A percentile compares a stretch with the other conserved stretches of the same genome.
Conservation (phyloP, 805 yeast genomes). For the Ogataea kodamae region DNA sequence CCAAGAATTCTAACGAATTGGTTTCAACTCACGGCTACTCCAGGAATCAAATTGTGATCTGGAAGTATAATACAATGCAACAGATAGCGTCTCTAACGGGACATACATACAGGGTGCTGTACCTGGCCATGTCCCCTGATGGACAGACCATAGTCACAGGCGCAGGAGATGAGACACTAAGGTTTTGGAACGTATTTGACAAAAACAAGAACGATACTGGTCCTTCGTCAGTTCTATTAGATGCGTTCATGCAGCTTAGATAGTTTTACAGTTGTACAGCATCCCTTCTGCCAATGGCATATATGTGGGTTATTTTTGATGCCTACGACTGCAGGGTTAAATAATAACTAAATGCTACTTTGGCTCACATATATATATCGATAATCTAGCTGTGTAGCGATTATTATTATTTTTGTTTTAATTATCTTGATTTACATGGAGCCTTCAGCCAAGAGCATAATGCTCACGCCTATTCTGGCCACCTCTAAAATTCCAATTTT, state of each 20-base stretch:
- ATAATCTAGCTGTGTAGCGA: no score
- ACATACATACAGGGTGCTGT: constrained; percentile 88
- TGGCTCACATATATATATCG: no score
- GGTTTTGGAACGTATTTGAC: constrained; percentile 95
- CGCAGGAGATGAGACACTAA: constrained; percentile 94
- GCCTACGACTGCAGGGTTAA: no score
- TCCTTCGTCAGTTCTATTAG: constrained; percentile 61
- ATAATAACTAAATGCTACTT: no score
- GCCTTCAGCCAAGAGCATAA: constrained; percentile 12
- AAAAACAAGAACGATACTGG: constrained; percentile 58
- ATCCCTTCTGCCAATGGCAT: no score
- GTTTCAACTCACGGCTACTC: constrained; percentile 95
- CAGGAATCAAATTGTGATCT: constrained; percentile 81
- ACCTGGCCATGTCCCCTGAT: constrained; percentile 87
- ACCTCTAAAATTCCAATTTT: constrained; percentile 54
- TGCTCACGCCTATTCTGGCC: constrained; percentile 41
- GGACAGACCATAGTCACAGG: constrained; percentile 97
- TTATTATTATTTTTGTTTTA: constrained; percentile 7
- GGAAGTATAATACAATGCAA: constrained; percentile 92
- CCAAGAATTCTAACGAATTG: constrained; percentile 83
- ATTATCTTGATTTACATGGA: constrained; percentile 6
- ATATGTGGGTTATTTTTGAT: no score
- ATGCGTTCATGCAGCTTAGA: constrained; percentile 72
- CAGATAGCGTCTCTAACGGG: constrained; percentile 93
- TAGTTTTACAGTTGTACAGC: constrained; percentile 24